Conservation (phyloP, 305 asterid genomes). For the Vinca major region DNA sequence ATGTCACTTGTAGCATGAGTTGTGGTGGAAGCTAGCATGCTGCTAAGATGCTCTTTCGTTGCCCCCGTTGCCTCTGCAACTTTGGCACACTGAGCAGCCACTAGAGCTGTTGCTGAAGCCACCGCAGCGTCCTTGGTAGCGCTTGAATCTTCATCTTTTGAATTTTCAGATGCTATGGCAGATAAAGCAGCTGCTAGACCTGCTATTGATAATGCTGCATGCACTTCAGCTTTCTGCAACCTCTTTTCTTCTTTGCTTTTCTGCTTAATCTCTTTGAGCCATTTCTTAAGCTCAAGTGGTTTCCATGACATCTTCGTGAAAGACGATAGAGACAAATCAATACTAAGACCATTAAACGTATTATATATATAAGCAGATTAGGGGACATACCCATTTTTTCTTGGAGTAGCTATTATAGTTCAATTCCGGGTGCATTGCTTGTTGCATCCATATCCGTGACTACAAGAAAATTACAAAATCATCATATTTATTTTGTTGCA, state of each 20-base stretch:
- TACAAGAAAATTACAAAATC: conserved; percentile 19
- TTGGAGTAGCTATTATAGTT: conserved; percentile 68
- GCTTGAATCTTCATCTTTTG: conserved; percentile 20
- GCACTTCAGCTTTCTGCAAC: conserved; percentile 73
- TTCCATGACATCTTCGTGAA: conserved; percentile 66
- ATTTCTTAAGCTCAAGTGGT: conserved; percentile 68
- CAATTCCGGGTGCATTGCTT: conserved; percentile 97
- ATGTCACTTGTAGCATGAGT: conserved; percentile 56
- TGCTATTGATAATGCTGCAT: conserved; percentile 85
- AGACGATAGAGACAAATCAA: neutral
- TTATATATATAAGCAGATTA: neutral
- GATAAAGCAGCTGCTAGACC: conserved; percentile 95
- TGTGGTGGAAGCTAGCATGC: conserved; percentile 60
- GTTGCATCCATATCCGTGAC: conserved; percentile 99
- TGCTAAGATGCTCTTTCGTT: conserved; percentile 59
- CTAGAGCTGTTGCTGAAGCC: conserved; percentile 82
- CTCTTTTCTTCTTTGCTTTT: conserved; percentile 67
- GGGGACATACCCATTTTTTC: conserved; percentile 68
- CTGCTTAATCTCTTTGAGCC: conserved; percentile 75
- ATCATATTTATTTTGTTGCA: neutral
- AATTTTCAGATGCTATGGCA: conserved; percentile 71
- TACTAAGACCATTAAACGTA: neutral
- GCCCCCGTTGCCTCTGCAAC: conserved; percentile 98
- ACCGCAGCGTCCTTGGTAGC: conserved; percentile 48
- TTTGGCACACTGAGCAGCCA: conserved; percentile 87